Evolutionary conservation across 148 eudicot species (phyloP).

Genomic region (Hydrangea macrophylla): DNA sequence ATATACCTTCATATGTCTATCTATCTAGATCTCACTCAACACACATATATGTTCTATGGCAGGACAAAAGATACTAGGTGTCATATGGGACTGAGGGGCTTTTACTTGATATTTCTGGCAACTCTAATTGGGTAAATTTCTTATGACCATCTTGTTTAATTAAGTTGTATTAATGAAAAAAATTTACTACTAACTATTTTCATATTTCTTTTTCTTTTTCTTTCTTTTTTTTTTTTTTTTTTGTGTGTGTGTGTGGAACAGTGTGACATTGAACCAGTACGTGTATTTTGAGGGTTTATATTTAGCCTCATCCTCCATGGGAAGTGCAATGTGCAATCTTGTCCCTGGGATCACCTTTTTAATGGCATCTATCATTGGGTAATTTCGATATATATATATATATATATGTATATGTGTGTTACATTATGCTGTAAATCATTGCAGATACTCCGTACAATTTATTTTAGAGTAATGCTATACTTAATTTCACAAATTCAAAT

Average conservation of each 20-base stretch:
- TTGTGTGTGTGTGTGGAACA: constrained; percentile 18
- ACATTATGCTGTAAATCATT: too few species aligned
- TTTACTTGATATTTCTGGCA: constrained; percentile 52
- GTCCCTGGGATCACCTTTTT: constrained; percentile 76
- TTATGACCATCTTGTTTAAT: too few species aligned
- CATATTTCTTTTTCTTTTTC: too few species aligned
- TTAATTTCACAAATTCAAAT: too few species aligned
- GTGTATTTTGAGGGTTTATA: constrained; percentile 62
- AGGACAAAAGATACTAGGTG: constrained; percentile 32
- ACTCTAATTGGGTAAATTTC: constrained; percentile 72
- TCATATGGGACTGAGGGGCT: constrained; percentile 49
- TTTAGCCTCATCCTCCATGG: constrained; percentile 70
- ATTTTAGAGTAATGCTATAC: too few species aligned
- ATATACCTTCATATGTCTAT: neutral
- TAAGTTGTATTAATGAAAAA: too few species aligned
- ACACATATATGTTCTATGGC: constrained; percentile 8
- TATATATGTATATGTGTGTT: too few species aligned
- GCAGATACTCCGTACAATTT: too few species aligned
- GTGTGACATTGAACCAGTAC: constrained; percentile 59
- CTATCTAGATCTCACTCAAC: neutral
- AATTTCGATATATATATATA: constrained; percentile 4
- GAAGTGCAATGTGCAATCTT: constrained; percentile 62
- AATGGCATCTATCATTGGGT: constrained; percentile 61
- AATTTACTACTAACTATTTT: neutral
- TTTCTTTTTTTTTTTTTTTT: too few species aligned